A percentile compares a stretch with the other conserved stretches of the same genome.
phyloP scores from a whole-genome alignment of 2,329 filamentous ascomycete genomes.

The Cladosporium sp. region DNA sequence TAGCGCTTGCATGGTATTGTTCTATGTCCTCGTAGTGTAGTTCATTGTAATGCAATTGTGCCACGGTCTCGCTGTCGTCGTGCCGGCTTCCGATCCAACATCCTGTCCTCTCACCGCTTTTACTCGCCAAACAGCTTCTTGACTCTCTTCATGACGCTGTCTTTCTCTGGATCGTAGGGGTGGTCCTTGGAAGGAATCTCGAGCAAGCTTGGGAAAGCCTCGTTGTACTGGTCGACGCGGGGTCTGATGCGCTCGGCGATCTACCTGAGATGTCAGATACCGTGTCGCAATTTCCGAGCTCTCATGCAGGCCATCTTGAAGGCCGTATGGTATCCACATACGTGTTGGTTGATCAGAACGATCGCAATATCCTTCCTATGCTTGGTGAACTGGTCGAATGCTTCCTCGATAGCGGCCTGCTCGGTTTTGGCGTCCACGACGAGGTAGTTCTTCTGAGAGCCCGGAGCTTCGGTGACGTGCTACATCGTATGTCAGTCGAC shows the following conservation, averaged over 20 bases:
- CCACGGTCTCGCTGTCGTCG: background rate
- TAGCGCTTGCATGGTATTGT: background rate
- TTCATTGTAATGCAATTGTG: background rate
- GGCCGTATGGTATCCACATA: constrained; percentile 40
- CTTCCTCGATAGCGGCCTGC: constrained; percentile 76
- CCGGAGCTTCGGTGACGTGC: constrained; percentile 87
- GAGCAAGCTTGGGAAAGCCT: constrained; percentile 90
- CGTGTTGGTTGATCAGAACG: constrained; percentile 95
- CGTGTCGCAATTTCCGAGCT: too few species aligned
- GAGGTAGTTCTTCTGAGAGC: constrained; percentile 94
- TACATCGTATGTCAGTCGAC: constrained; percentile 34
- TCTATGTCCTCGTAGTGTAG: background rate
- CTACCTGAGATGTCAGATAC: constrained; percentile 43
- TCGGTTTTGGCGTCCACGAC: constrained; percentile 95
- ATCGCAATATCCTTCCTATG: constrained; percentile 96
- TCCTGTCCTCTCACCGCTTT: background rate
- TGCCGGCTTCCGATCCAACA: too few species aligned
- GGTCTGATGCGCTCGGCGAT: constrained; percentile 91
- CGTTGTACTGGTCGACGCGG: constrained; percentile 84
- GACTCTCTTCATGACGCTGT: constrained; percentile 90
- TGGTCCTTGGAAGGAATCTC: constrained; percentile 99
- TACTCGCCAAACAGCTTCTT: constrained; percentile 68
- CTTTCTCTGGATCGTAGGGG: constrained; percentile 97
- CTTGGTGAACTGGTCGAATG: constrained; percentile 83
- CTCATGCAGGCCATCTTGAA: too few species aligned